Evolutionary conservation across 352 stramenopile species (phyloP), one percentile per base, ranked within the genome.

Genomic region (Paralagenidium karlingii): DNA sequence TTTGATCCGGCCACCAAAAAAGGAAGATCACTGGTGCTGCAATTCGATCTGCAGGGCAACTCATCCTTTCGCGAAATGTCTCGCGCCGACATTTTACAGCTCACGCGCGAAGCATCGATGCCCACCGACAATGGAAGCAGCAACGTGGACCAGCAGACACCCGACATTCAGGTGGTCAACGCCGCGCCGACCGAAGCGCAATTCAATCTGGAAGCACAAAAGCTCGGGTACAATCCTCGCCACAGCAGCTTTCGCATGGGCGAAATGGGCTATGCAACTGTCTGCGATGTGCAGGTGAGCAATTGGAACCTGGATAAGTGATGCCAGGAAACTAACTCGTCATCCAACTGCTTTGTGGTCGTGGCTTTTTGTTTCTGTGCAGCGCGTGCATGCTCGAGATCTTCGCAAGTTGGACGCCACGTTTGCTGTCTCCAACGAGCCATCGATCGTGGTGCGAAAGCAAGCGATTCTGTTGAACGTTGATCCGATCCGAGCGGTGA

Each of bases 401-500:
- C 34, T 50, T 39, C 34, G 43, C 2, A 50, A 50, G 37, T 22
- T 50, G 8, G 39, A 50, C 12, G 45, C 18, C 33, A 39, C 26
- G 3, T 50, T 47, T 25, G 28, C 43, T 12, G 34, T 50, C 22
- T 34, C 36, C 11, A 50, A 46, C 24, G 43, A 50, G 26, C 43
- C 43, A 12, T 47, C 43, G 2, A 19, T 50, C 4, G 15, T 47
- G 3, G 26, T 50, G 4, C 45, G 45, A 13, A 20, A 49, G 5
- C 45, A 53, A 49, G 45, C 45, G 12, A 53, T 53, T 24, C 26
- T 53, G 11, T 24, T 53, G 12, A 53, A 53, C 31, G 15, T 34
- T 46, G 64, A 78, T 37, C 64, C 64, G 2, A 38, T 78, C 16
- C 55, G 64, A 11, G 47, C 55, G 18, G 57, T 78, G 26, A 57